phyloP scores from a whole-genome alignment of 2,329 filamentous ascomycete genomes.

The Waltergamsia citrina region DNA sequence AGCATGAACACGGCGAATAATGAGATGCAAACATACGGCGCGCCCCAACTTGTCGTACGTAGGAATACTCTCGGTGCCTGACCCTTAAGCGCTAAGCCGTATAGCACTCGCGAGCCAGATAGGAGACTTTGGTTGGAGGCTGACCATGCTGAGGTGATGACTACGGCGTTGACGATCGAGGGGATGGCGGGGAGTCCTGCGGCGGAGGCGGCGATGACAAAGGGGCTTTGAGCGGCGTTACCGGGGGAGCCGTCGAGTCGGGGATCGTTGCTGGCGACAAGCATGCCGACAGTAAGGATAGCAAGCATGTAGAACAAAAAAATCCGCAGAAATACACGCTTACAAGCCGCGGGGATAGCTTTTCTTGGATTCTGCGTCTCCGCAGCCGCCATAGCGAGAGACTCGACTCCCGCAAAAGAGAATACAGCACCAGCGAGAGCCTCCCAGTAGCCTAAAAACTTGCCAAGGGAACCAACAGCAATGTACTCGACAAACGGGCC shows the following conservation, averaged over 20 bases:
- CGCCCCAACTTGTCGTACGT: conserved; percentile 50
- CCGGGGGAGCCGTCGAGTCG: conserved; percentile 37
- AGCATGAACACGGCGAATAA: conserved; percentile 44
- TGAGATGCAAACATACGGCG: conserved; percentile 50
- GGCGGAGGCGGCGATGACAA: conserved; percentile 61
- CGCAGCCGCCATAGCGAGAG: conserved; percentile 51
- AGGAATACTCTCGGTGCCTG: conserved; percentile 49
- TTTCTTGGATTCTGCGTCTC: conserved; percentile 52
- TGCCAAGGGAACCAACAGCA: conserved; percentile 25
- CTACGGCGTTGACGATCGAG: conserved; percentile 66
- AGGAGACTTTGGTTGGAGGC: conserved; percentile 58
- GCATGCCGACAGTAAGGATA: conserved; percentile 61
- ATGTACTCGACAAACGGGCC: conserved; percentile 60
- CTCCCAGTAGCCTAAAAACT: conserved; percentile 40
- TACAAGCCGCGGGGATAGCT: conserved; percentile 61
- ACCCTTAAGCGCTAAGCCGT: conserved; percentile 47
- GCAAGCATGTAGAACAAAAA: conserved; percentile 62
- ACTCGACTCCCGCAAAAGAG: conserved; percentile 58
- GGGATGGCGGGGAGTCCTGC: conserved; percentile 60
- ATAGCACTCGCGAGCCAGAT: conserved; percentile 48
- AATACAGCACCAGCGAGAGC: conserved; percentile 56
- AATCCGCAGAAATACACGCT: conserved; percentile 67
- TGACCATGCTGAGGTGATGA: conserved; percentile 64
- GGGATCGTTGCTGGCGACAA: conserved; percentile 50
- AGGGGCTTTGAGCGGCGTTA: conserved; percentile 45